Evolutionary conservation across 768 basidiomycete species (phyloP), one percentile per base, ranked within the genome.

Genomic region (Gloeopeniophorella convolvens): DNA sequence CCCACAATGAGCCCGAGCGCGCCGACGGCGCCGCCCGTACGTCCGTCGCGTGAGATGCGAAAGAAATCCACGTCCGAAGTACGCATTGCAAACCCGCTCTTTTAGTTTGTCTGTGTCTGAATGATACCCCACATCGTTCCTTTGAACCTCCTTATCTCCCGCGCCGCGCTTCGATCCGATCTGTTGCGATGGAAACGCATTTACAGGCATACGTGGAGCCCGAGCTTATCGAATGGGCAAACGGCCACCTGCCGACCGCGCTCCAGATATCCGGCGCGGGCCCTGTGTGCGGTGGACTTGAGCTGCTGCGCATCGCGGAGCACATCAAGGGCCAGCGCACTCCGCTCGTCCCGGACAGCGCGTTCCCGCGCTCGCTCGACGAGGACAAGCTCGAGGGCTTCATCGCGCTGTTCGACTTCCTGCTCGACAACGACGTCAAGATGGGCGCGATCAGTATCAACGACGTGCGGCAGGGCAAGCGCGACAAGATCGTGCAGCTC

Each of bases 371-470:
- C 8, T 77, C 76, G 33, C 67, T 76, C 11, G 72, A 73, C 54
- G 85, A 92, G 62, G 85, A 94, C 57, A 88, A 85, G 57, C 70
- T 95, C 12, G 89, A 91, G 23, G 90, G 92, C 13, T 71, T 95
- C 24, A 93, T 95, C 71, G 75, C 79, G 49, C 70, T 95, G 48
- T 95, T 96, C 68, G 94, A 97, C 67, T 93, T 90, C 67, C 68
- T 96, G 48, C 76, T 97, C 40, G 91, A 94, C 60, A 89, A 91
- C 53, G 92, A 92, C 42, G 82, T 94, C 50, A 85, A 86, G 68
- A 89, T 95, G 73, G 93, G 88, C 8, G 80, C 82, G 54, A 85
- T 97, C 27, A 92, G 88, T 59, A 94, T 96, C 68, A 95, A 95
- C 63, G 95, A 98, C 66, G 75, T 98, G 28, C 75, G 89, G 43